A percentile compares a stretch with the other conserved stretches of the same genome.
phyloP scores from a whole-genome alignment of 2,329 filamentous ascomycete species.

The Penicillium capsulatum region DNA sequence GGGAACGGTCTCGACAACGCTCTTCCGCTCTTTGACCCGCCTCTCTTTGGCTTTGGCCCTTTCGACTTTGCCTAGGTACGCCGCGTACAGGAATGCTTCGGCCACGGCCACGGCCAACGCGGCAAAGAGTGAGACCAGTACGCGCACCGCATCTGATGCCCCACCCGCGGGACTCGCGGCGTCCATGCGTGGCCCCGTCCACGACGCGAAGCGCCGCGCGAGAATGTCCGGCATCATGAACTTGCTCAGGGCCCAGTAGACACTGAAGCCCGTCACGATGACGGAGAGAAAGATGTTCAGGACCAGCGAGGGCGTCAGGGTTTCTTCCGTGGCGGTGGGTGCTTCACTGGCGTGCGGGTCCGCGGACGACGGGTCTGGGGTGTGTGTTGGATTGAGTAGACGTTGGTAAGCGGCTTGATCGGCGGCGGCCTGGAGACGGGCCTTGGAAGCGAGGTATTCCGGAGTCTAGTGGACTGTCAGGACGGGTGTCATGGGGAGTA shows the following conservation, averaged over 20 bases:
- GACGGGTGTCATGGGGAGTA: not conserved
- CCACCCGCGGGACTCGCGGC: slow-evolving; percentile 1
- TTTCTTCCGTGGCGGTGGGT: slow-evolving; percentile 24
- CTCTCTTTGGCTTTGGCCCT: slow-evolving; percentile 12
- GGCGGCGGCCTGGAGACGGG: slow-evolving; percentile 73
- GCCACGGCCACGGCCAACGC: slow-evolving; percentile 45
- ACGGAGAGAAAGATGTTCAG: slow-evolving; percentile 88
- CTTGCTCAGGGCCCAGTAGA: slow-evolving; percentile 42
- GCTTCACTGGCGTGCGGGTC: slow-evolving; percentile 37
- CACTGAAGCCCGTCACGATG: slow-evolving; percentile 56
- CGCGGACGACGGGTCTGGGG: slow-evolving; percentile 44
- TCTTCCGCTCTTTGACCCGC: slow-evolving; percentile 14
- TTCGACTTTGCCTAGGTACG: slow-evolving; percentile 44
- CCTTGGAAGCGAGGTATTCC: slow-evolving; percentile 86
- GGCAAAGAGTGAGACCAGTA: slow-evolving; percentile 39
- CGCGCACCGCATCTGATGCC: slow-evolving; percentile 29
- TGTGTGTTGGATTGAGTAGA: slow-evolving; percentile 60
- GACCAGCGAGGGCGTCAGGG: slow-evolving; percentile 57
- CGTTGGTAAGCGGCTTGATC: slow-evolving; percentile 77
- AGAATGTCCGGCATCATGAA: slow-evolving; percentile 36
- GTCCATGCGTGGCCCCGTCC: slow-evolving; percentile 8
- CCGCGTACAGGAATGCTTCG: slow-evolving; percentile 46
- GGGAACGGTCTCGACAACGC: slow-evolving; percentile 11
- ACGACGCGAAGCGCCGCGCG: slow-evolving; percentile 17
- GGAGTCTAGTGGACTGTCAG: slow-evolving; percentile 48